Evolutionary conservation across 2,329 filamentous ascomycete genomes (phyloP).

Genomic region (Pyrenophora teres): DNA sequence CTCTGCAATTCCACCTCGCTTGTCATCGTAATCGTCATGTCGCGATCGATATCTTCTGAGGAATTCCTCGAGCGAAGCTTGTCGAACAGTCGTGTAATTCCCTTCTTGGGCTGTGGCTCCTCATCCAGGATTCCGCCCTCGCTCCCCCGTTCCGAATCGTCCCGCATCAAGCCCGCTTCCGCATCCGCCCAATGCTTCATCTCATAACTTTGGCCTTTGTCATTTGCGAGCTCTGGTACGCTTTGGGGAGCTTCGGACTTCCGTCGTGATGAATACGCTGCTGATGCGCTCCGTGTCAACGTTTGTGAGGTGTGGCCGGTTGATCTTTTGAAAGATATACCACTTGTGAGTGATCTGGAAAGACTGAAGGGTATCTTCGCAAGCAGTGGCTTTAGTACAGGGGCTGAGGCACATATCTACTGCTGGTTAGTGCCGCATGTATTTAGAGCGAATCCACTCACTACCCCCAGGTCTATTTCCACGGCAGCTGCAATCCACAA

Average conservation of each 20-base stretch:
- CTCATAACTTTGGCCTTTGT: slow-evolving; percentile 28
- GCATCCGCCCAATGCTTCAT: slow-evolving; percentile 29
- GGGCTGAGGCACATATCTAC: slow-evolving; percentile 39
- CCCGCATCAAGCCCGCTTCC: background rate
- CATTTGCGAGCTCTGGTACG: slow-evolving; percentile 16
- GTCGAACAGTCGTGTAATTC: slow-evolving; percentile 14
- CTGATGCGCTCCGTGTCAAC: slow-evolving; percentile 12
- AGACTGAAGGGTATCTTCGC: slow-evolving; percentile 33
- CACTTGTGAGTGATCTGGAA: slow-evolving; percentile 20
- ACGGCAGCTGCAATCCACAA: slow-evolving; percentile 55
- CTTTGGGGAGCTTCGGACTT: slow-evolving; percentile 18
- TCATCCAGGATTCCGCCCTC: slow-evolving; percentile 11
- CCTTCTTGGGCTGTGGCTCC: slow-evolving; percentile 1
- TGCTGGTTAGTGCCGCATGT: background rate
- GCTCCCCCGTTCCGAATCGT: slow-evolving; percentile 7
- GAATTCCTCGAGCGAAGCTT: slow-evolving; percentile 12
- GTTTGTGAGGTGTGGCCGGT: slow-evolving; percentile 5
- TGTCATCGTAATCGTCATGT: slow-evolving; percentile 29
- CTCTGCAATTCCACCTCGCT: slow-evolving; percentile 24
- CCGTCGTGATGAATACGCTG: slow-evolving; percentile 15
- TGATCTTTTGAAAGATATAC: slow-evolving; percentile 18
- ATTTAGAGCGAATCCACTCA: slow-evolving; percentile 28
- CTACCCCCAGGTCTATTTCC: slow-evolving; percentile 54
- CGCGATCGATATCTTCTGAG: slow-evolving; percentile 1
- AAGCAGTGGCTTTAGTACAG: slow-evolving; percentile 38